Conservation (phyloP, 2,329 filamentous ascomycete species). For the Xylaria sp. region DNA sequence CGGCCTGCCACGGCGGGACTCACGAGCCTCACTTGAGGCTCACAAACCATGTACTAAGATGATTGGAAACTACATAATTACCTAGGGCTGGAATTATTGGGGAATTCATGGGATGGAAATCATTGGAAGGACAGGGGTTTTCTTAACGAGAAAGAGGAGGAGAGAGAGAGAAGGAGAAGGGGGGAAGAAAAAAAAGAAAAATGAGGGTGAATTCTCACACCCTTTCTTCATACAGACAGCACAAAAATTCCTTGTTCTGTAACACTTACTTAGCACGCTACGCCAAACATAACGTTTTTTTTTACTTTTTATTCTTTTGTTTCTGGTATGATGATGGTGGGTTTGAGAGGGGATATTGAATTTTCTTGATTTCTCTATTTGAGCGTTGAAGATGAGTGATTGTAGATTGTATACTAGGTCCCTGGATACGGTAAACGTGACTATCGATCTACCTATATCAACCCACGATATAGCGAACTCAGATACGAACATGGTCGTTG, state of each 20-base stretch:
- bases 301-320: neutral
- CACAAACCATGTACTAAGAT: conserved; percentile 4
- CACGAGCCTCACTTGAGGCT: neutral
- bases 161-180: no score
- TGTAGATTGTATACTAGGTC: no score
- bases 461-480: no score
- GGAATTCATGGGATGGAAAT: neutral
- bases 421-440: no score
- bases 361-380: no score
- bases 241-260: neutral
- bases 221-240: neutral
- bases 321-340: no score
- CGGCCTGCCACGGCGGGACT: neutral
- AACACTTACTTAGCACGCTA: neutral
- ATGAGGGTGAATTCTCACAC: neutral
- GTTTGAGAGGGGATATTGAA: no score
- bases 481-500: no score
- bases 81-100: neutral
- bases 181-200: neutral
- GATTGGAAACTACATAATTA: conserved; percentile 1
- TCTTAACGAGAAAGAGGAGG: no score
- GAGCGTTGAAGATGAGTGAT: no score
- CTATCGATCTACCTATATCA: no score
- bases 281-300: neutral
- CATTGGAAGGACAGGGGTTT: neutral